Base-by-base conservation (phyloP, 1,284 basidiomycete genomes). In the Rhizoctonia solani region DNA sequence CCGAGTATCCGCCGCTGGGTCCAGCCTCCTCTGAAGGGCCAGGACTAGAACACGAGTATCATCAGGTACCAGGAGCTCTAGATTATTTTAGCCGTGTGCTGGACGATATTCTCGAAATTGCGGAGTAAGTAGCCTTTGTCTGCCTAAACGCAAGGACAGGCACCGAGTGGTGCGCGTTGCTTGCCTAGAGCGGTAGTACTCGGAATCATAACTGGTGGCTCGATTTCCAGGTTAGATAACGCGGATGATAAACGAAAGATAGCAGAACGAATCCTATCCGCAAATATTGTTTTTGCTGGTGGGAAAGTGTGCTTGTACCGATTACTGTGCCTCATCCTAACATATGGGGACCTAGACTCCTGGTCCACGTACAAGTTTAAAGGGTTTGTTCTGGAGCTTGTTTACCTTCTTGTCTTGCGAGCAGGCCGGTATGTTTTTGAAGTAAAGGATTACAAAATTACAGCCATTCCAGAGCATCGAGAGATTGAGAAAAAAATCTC, bases 111-210 rank as follows among this genome's bases (percentile, higher is more conserved):
- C 14, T 56, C 11, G 55, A 58, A 29, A n/a, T 58, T 14, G 55
- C 55, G 39, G 56, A 32, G 30, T 59, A 34, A 25, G 56, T 49
- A 42, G 44, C 56, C 49, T 59, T 59, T 27, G 34, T n/a, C 30
- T 3, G 44, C 6, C 21, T 27, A 49, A 39, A 44, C 3, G 23
- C 23, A 25, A 25, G 25, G 42, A 47, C n/a, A 2, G 29, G 47
- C 29, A 21, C 11, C 19, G 6, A 9, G 13, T 14, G 44, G 21
- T 47, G 11, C 13, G 21, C 21, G 11, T 47, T n/a, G n/a, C n/a
- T 23, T 47, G 6, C 21, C 21, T 49, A 49, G 56, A 30, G 56
- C 49, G n/a, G 46, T 46, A 29, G 37, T 49, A 46, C 56, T 59
- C 30, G 44, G 56, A 13, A 34, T 59, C 27, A 37, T 59, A n/a